phyloP scores from a whole-genome alignment of 2,329 filamentous ascomycete genomes.

The Epichloe elymi region DNA sequence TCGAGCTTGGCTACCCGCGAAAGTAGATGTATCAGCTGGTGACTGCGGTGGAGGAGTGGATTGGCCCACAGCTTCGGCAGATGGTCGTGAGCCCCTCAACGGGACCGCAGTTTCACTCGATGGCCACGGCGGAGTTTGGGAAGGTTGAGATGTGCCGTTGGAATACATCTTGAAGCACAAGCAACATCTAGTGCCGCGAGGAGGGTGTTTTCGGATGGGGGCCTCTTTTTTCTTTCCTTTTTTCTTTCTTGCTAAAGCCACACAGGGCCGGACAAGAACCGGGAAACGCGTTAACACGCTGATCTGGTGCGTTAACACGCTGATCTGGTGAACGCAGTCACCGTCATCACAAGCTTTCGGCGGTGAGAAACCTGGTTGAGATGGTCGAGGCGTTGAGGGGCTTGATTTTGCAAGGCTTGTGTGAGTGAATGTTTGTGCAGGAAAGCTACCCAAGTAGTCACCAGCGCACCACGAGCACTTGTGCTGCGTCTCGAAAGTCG shows the following conservation, averaged over 20 bases:
- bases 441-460: not conserved
- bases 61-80: not conserved
- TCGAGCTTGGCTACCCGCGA: slow-evolving; percentile 13
- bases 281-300: slow-evolving; percentile 3
- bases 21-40: not conserved
- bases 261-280: not conserved
- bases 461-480: not conserved
- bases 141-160: slow-evolving; percentile 7
- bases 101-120: slow-evolving; percentile 6
- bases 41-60: not conserved
- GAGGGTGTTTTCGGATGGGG: not conserved
- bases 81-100: slow-evolving; percentile 4
- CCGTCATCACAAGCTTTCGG: slow-evolving; percentile 5
- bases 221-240: not conserved
- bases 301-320: slow-evolving; percentile 3
- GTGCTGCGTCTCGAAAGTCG: not conserved
- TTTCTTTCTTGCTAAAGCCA: not conserved
- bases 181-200: not conserved
- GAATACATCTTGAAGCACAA: slow-evolving; percentile 5
- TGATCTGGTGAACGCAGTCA: not conserved
- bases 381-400: not conserved
- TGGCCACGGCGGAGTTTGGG: slow-evolving; percentile 2
- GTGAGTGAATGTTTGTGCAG: not conserved
- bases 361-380: not conserved
- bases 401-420: not conserved